Percentiles rank a stretch among this genome's conserved stretches.
Evolutionary conservation across 2,329 filamentous ascomycete genomes (phyloP).

Genomic region (Diplocarpon rosae): DNA sequence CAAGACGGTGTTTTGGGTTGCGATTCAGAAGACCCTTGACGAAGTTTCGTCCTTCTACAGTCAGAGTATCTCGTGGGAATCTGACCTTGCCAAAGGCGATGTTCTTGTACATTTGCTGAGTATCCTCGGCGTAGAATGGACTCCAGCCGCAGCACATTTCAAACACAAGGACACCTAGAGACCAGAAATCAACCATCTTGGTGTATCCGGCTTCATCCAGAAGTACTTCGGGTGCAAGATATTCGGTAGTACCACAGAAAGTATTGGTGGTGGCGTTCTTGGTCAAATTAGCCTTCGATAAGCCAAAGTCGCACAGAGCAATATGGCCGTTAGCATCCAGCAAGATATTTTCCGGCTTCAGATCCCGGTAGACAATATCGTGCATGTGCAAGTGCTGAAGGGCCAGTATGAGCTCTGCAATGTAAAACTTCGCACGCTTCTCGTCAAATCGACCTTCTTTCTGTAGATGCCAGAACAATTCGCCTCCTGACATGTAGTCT

Average conservation of each 20-base stretch:
- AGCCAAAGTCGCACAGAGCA: constrained; percentile 90
- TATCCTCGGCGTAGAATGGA: constrained; percentile 97
- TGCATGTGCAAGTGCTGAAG: constrained; percentile 92
- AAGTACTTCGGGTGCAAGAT: constrained; percentile 88
- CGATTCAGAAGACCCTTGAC: constrained; percentile 95
- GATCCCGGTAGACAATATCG: constrained; percentile 93
- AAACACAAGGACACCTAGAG: constrained; percentile 89
- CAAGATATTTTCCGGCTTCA: constrained; percentile 96
- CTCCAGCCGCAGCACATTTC: constrained; percentile 99
- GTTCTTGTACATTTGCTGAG: constrained; percentile 99
- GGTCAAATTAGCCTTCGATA: constrained; percentile 94
- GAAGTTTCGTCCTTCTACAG: constrained; percentile 90
- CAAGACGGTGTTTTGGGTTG: constrained; percentile 90
- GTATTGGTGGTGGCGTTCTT: constrained; percentile 98
- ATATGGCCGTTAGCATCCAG: constrained; percentile 97
- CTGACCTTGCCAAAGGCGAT: constrained; percentile 98
- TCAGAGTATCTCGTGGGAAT: constrained; percentile 89
- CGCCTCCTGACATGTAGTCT: constrained; percentile 98
- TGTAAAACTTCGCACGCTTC: constrained; percentile 94
- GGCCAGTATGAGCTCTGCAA: constrained; percentile 90
- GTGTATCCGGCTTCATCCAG: constrained; percentile 96
- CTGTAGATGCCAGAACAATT: constrained; percentile 97
- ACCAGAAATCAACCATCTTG: constrained; percentile 99
- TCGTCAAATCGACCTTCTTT: constrained; percentile 95
- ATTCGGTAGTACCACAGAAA: constrained; percentile 97